Evolutionary conservation across 495 filamentous ascomycete genomes (phyloP).

Genomic region (Staphylotrichum longicolle): DNA sequence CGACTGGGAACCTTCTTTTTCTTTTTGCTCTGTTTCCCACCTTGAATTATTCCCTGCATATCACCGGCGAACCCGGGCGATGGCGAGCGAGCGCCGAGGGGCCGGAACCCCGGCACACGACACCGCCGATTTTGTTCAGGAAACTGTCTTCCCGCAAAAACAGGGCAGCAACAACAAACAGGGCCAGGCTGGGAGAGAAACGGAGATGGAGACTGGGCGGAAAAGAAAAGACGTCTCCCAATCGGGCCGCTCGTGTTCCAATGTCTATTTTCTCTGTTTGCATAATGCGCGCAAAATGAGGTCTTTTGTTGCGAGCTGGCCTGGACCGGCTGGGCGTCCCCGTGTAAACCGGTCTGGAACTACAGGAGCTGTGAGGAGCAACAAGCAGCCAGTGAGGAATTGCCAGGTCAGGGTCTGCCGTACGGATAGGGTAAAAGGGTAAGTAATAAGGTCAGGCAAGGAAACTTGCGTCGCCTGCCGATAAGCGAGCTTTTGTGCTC

Average conservation of each 20-base stretch:
- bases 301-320: background rate
- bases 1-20: background rate
- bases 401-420: no score
- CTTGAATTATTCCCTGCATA: background rate
- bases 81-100: background rate
- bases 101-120: constrained; percentile 1
- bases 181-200: no score
- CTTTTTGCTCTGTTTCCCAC: background rate
- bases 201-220: background rate
- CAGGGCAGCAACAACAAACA: no score
- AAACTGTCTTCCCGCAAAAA: no score
- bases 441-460: background rate
- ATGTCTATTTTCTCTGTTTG: background rate
- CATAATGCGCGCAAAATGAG: constrained; percentile 16
- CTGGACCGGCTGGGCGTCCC: background rate
- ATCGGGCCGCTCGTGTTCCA: constrained; percentile 4
- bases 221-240: background rate
- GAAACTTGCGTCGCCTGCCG: background rate
- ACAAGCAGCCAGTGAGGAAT: no score
- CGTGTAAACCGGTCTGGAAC: no score
- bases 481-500: constrained; percentile 2
- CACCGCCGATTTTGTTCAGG: background rate
- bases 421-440: background rate
- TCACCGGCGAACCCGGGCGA: background rate
- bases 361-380: no score